Conservation (phyloP, 2,329 filamentous ascomycete genomes). For the Alternaria novae-zelandiae region DNA sequence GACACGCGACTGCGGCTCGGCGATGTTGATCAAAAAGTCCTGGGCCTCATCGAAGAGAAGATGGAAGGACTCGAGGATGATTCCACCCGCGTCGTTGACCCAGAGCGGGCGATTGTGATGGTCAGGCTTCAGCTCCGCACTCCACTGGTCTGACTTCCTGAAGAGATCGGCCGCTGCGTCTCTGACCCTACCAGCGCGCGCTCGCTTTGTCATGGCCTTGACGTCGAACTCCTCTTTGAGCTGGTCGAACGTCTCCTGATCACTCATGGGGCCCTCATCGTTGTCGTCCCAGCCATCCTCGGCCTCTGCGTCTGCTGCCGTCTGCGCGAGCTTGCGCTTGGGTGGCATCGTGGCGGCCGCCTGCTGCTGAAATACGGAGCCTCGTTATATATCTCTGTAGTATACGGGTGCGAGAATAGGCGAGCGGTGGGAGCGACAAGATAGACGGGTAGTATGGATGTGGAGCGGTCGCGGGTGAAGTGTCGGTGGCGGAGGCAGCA, state of each 20-base stretch:
- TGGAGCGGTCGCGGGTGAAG: not conserved
- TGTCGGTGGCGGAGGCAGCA: not conserved
- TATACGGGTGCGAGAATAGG: not conserved
- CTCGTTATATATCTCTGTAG: not conserved
- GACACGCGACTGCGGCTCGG: conserved; percentile 89
- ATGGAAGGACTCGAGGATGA: conserved; percentile 94
- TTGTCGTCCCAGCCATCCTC: conserved; percentile 64
- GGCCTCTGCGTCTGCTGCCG: conserved; percentile 42
- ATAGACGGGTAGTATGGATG: not conserved
- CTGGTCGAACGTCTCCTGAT: conserved; percentile 57
- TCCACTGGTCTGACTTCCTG: conserved; percentile 78
- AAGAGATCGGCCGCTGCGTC: conserved; percentile 64
- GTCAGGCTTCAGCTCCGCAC: conserved; percentile 82
- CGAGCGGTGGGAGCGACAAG: conserved; percentile 1
- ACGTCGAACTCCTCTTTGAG: conserved; percentile 49
- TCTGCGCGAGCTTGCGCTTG: conserved; percentile 54
- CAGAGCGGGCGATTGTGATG: conserved; percentile 89
- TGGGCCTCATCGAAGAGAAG: conserved; percentile 85
- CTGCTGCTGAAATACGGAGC: conserved; percentile 37
- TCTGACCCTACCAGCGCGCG: conserved; percentile 26
- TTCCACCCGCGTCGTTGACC: conserved; percentile 87
- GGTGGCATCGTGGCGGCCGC: conserved; percentile 45
- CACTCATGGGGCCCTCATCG: conserved; percentile 55
- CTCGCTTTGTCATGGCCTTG: conserved; percentile 42
- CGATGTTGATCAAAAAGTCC: conserved; percentile 94